Evolutionary conservation across 1,284 basidiomycete species (phyloP).

Genomic region (Ceratobasidium sp.): DNA sequence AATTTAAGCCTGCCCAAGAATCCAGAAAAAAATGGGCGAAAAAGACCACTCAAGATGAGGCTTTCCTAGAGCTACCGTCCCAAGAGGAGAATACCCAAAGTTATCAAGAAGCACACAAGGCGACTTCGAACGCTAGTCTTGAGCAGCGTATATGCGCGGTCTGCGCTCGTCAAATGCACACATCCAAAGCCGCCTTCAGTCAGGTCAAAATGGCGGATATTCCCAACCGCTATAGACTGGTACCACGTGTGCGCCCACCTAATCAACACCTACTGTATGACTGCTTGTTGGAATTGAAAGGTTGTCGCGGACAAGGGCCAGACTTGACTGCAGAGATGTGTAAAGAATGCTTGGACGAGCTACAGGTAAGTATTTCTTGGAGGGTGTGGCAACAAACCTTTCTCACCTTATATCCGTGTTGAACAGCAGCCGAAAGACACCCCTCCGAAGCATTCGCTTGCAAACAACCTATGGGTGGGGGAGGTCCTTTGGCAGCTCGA

Average conservation of each 20-base stretch:
- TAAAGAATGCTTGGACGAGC: background rate
- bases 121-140: background rate
- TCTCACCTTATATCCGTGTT: background rate
- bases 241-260: background rate
- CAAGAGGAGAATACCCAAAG: background rate
- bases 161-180: background rate
- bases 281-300: background rate
- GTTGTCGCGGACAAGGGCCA: background rate
- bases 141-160: background rate
- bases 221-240: background rate
- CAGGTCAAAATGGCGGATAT: background rate
- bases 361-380: background rate
- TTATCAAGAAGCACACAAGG: background rate
- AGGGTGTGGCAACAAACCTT: background rate
- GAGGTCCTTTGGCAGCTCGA: slow-evolving; percentile 52
- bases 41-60: background rate
- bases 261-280: background rate
- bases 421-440: background rate
- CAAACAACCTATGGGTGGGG: slow-evolving; percentile 59
- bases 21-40: no score
- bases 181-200: background rate
- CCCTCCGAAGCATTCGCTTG: slow-evolving; percentile 54
- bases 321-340: background rate
- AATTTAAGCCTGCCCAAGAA: no score
- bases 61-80: background rate